Percentiles rank a stretch among this genome's conserved stretches.
Evolutionary conservation across 352 stramenopile genomes (phyloP).

Genomic region (Phytophthora citrophthora): DNA sequence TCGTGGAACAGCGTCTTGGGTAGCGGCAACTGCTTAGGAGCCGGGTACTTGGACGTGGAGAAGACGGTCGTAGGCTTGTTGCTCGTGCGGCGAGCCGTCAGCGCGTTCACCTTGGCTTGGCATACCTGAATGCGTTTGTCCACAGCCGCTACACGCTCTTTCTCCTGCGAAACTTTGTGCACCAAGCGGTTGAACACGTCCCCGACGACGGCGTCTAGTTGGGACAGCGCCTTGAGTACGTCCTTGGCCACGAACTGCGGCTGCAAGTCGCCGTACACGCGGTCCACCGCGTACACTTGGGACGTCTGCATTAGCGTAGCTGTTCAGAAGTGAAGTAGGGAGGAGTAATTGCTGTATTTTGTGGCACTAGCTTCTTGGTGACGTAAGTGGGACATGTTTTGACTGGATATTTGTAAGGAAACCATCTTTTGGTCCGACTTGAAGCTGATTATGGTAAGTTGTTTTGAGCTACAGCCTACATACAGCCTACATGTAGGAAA

Average conservation of each 20-base stretch:
- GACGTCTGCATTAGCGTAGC: slow-evolving; percentile 77
- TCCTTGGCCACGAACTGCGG: slow-evolving; percentile 87
- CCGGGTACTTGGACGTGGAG: slow-evolving; percentile 88
- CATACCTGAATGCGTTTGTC: slow-evolving; percentile 79
- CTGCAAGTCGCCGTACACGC: slow-evolving; percentile 88
- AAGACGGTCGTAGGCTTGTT: slow-evolving; percentile 92
- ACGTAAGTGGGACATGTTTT: slow-evolving; percentile 16
- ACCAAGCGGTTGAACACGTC: slow-evolving; percentile 85
- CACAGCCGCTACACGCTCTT: slow-evolving; percentile 76
- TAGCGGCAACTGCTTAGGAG: slow-evolving; percentile 68
- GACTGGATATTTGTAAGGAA: slow-evolving; percentile 13
- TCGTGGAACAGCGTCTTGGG: slow-evolving; percentile 85
- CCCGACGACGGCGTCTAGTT: slow-evolving; percentile 83
- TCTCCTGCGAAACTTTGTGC: slow-evolving; percentile 82
- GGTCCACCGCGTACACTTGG: slow-evolving; percentile 87
- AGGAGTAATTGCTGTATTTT: slow-evolving; percentile 5
- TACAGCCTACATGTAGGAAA: not conserved
- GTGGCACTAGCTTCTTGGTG: slow-evolving; percentile 18
- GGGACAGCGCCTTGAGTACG: slow-evolving; percentile 84
- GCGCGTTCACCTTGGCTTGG: slow-evolving; percentile 86
- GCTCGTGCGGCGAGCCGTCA: slow-evolving; percentile 77
- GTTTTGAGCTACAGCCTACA: not conserved
- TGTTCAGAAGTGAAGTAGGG: slow-evolving; percentile 2
- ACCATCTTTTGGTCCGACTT: slow-evolving; percentile 9
- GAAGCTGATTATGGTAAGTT: slow-evolving; percentile 18